Evolutionary conservation across 306 rosid genomes (phyloP).

Genomic region (Sophora flavescens): DNA sequence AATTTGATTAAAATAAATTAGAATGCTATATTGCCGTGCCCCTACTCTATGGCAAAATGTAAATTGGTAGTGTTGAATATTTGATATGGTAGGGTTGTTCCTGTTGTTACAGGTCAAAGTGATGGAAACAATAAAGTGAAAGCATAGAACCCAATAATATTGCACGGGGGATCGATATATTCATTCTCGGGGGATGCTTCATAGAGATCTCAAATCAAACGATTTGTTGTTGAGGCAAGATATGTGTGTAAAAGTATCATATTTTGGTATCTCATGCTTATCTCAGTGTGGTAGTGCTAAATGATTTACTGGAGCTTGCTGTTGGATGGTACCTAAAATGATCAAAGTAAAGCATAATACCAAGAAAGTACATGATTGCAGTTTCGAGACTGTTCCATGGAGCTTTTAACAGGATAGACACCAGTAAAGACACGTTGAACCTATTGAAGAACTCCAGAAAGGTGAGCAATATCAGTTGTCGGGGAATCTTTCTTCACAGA

Average conservation of each 20-base stretch:
- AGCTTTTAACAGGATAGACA: conserved; percentile 82
- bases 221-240: conserved; percentile 86
- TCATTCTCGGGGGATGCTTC: conserved; percentile 93
- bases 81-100: too few relatives aligned
- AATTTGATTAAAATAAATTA: too few relatives aligned
- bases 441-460: too few relatives aligned
- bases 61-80: too few relatives aligned
- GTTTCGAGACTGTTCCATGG: conserved; percentile 97
- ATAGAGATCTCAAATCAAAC: conserved; percentile 97
- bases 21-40: too few relatives aligned
- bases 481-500: too few relatives aligned
- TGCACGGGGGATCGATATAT: conserved; percentile 83
- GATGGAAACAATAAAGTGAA: too few relatives aligned
- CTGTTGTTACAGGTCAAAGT: too few relatives aligned
- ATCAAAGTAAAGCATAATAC: conserved; percentile 91
- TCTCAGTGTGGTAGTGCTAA: conserved; percentile 76
- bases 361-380: conserved; percentile 91
- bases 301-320: conserved; percentile 92
- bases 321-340: conserved; percentile 99
- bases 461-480: too few relatives aligned
- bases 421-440: conserved; percentile 41
- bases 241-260: conserved; percentile 93
- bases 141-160: conserved; percentile 29
- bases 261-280: conserved; percentile 93
- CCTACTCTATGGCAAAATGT: too few relatives aligned